Evolutionary conservation across 352 stramenopile species (phyloP).

Genomic region (Globisporangium barbulae): DNA sequence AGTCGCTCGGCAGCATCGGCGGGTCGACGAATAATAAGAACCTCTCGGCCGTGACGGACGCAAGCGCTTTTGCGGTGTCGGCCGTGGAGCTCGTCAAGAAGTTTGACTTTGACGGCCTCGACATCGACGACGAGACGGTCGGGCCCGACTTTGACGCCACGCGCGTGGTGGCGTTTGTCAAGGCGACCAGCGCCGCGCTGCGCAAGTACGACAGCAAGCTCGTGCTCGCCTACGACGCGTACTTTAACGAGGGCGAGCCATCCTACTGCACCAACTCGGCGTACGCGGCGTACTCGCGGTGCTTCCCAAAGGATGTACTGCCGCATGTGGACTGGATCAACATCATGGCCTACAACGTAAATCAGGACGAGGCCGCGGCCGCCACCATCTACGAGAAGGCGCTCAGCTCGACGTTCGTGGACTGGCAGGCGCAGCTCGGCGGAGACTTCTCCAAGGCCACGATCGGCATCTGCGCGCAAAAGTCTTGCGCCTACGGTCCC

Average conservation of each 20-base stretch:
- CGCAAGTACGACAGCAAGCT: slow-evolving; percentile 26
- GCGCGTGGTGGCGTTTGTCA: slow-evolving; percentile 43
- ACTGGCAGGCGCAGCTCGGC: slow-evolving; percentile 42
- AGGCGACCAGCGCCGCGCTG: slow-evolving; percentile 43
- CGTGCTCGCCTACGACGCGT: slow-evolving; percentile 72
- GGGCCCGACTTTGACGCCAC: slow-evolving; percentile 49
- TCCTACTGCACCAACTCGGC: slow-evolving; percentile 25
- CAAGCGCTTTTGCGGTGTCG: slow-evolving; percentile 43
- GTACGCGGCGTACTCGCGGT: slow-evolving; percentile 44
- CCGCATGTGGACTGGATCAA: slow-evolving; percentile 73
- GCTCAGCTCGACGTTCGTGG: slow-evolving; percentile 48
- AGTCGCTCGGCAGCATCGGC: slow-evolving; percentile 55
- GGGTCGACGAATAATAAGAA: slow-evolving; percentile 73
- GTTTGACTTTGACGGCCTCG: slow-evolving; percentile 68
- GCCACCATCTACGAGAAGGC: slow-evolving; percentile 52
- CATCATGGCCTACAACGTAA: slow-evolving; percentile 85
- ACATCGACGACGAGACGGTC: slow-evolving; percentile 76
- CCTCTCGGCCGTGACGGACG: slow-evolving; percentile 42
- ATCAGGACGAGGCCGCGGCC: slow-evolving; percentile 34
- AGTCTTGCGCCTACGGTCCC: slow-evolving; percentile 60
- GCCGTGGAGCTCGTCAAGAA: slow-evolving; percentile 46
- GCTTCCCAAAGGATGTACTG: slow-evolving; percentile 52
- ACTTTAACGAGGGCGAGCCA: slow-evolving; percentile 50
- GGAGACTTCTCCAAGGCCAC: slow-evolving; percentile 48
- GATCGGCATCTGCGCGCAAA: slow-evolving; percentile 49